phyloP scores from a whole-genome alignment of 2,329 filamentous ascomycete genomes.

The Penicillium glabrum region DNA sequence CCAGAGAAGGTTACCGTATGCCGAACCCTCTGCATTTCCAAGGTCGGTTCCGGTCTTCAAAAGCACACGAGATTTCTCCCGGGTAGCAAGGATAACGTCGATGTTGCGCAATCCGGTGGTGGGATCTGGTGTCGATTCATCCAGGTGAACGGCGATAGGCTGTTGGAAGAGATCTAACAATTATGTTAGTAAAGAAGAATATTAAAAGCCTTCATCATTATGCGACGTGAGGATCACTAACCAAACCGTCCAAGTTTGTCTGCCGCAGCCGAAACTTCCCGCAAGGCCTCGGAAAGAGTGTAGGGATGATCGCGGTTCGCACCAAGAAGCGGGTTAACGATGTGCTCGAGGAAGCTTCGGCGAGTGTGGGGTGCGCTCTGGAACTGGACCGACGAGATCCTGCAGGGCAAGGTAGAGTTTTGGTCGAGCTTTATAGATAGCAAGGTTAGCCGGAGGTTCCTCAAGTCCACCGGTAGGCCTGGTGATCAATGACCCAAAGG shows the following conservation, averaged over 20 bases:
- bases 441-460: slow-evolving; percentile 14
- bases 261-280: slow-evolving; percentile 67
- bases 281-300: slow-evolving; percentile 76
- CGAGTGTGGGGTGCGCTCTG: slow-evolving; percentile 83
- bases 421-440: slow-evolving; percentile 62
- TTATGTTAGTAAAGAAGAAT: slow-evolving; percentile 15
- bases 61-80: slow-evolving; percentile 78
- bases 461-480: not conserved
- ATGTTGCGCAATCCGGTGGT: slow-evolving; percentile 68
- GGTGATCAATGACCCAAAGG: not conserved
- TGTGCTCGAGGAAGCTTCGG: slow-evolving; percentile 74
- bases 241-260: slow-evolving; percentile 78
- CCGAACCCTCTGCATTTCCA: slow-evolving; percentile 90
- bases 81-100: slow-evolving; percentile 74
- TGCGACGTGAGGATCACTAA: slow-evolving; percentile 43
- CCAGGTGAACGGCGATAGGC: slow-evolving; percentile 78
- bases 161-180: slow-evolving; percentile 78
- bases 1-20: slow-evolving; percentile 82
- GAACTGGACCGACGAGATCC: slow-evolving; percentile 80
- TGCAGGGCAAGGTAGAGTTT: slow-evolving; percentile 84
- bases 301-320: slow-evolving; percentile 66
- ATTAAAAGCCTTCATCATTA: not conserved
- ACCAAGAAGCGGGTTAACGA: slow-evolving; percentile 76
- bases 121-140: slow-evolving; percentile 69
- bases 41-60: slow-evolving; percentile 94